Base-by-base conservation (phyloP, 139 green algal genomes). In the Gonium pectorale region DNA sequence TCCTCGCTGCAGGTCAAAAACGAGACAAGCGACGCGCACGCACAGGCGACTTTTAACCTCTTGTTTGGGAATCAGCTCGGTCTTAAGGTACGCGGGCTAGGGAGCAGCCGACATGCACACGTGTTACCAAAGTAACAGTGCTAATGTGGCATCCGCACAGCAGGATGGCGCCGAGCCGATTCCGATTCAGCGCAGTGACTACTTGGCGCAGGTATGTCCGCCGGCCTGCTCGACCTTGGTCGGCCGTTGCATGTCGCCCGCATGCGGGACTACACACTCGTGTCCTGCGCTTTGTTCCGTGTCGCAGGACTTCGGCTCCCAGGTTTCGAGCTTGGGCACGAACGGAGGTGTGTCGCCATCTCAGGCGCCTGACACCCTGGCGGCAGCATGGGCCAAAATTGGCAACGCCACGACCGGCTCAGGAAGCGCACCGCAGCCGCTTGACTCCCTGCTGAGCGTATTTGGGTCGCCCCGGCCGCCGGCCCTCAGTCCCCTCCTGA, bases 161-260 rank as follows among this genome's bases (percentile, higher is more conserved):
- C 41, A 73, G 43, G 77, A 64, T 19, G 77, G 77, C 27, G n/a
- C 77, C 2, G 62, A 83, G 4, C 77, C 77, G 6, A 83, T 83
- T 38, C 77, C 77, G 8, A 83, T 83, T 31, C 60, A 31, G 26
- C 31, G 26, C 19, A 31, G 1, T 21, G 0, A 73, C 24, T 77
- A 77, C 68, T 29, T 77, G 1, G 41, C 43, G 15, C 68, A 77
- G 68, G 68, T 77, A 1, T n/a, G n/a, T n/a, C n/a, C n/a, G n/a
- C n/a, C n/a, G n/a, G n/a, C n/a, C n/a, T n/a, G n/a, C n/a, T n/a
- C n/a, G n/a, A n/a, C n/a, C n/a, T n/a, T n/a, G n/a, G n/a, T n/a
- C n/a, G n/a, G n/a, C n/a, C n/a, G n/a, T n/a, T n/a, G n/a, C n/a
- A n/a, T n/a, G n/a, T n/a, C n/a, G n/a, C n/a, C n/a, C n/a, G n/a